Percentiles rank a stretch among this genome's conserved stretches.
Conservation (phyloP, 1,284 basidiomycete species). For the Trichosporon sp. region DNA sequence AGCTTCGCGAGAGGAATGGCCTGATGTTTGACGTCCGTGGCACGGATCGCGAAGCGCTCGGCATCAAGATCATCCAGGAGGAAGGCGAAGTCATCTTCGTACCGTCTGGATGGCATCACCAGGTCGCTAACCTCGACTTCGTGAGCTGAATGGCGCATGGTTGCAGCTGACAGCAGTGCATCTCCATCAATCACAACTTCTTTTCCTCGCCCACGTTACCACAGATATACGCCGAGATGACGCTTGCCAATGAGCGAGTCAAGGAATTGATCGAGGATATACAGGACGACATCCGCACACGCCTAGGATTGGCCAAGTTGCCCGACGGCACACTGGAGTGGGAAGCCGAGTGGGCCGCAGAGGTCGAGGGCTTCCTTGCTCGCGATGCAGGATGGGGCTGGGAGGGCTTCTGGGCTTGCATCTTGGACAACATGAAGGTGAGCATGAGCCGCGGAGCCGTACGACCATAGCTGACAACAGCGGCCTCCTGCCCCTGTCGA, state of each 20-base stretch:
- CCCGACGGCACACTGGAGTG: constrained; percentile 28
- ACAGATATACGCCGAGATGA: constrained; percentile 49
- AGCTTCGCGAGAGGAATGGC: constrained; percentile 31
- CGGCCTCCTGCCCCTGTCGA: constrained; percentile 20
- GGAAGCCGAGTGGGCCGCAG: constrained; percentile 49
- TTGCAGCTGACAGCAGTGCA: constrained; percentile 33
- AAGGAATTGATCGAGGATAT: constrained; percentile 51
- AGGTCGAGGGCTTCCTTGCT: constrained; percentile 49
- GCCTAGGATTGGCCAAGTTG: constrained; percentile 5
- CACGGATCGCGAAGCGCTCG: constrained; percentile 29
- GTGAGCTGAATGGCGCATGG: constrained; percentile 18
- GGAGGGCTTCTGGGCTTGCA: constrained; percentile 42
- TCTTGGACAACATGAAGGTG: constrained; percentile 35
- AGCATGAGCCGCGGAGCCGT: constrained; percentile 4
- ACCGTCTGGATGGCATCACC: constrained; percentile 50
- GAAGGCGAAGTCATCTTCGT: constrained; percentile 51
- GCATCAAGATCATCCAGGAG: constrained; percentile 35
- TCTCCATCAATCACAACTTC: constrained; percentile 55
- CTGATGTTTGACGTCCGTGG: constrained; percentile 42
- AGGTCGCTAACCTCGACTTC: constrained; percentile 45
- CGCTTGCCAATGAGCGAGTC: constrained; percentile 43
- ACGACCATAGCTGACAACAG: constrained; percentile 12
- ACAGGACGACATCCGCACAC: constrained; percentile 11
- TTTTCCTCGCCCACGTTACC: constrained; percentile 52
- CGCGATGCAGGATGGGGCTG: constrained; percentile 52